These are phyloP conservation scores for Boletus tylopilopsis DNA, from an alignment of 768 basidiomycete species.

Conservation along the genomic window DNA sequence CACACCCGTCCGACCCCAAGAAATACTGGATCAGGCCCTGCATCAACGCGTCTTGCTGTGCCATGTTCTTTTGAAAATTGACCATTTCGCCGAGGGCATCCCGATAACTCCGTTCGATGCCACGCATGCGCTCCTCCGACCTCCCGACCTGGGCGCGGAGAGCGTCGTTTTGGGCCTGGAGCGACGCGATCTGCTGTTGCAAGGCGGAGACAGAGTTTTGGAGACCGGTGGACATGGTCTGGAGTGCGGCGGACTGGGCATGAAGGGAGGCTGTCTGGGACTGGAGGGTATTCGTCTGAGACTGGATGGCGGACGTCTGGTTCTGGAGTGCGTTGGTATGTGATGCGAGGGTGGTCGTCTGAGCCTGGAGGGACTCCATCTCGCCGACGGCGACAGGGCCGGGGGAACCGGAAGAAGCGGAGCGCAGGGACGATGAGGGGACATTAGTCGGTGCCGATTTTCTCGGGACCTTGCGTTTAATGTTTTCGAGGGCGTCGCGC, in stretches of 20 bases:
- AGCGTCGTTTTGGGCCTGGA: conserved; percentile 29
- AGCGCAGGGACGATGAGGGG: conserved; percentile 27
- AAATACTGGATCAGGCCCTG: conserved; percentile 80
- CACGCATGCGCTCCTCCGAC: conserved; percentile 52
- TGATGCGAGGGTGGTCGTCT: conserved; percentile 28
- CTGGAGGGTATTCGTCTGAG: conserved; percentile 26
- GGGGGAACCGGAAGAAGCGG: conserved; percentile 26
- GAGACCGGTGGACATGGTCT: conserved; percentile 28
- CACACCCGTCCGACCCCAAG: conserved; percentile 63
- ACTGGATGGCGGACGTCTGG: conserved; percentile 27
- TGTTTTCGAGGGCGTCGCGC: conserved; percentile 57
- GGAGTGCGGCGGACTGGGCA: conserved; percentile 31
- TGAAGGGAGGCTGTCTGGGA: conserved; percentile 34
- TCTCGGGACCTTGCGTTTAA: conserved; percentile 56
- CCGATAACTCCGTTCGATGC: conserved; percentile 61
- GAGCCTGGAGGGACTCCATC: conserved; percentile 25
- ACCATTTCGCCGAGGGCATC: conserved; percentile 70
- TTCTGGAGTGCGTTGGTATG: conserved; percentile 29
- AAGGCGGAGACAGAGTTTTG: conserved; percentile 24
- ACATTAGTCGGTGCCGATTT: conserved; percentile 26
- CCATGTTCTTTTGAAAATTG: conserved; percentile 68
- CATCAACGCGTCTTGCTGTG: conserved; percentile 82
- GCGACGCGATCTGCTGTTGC: conserved; percentile 28
- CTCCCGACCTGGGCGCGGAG: conserved; percentile 29
- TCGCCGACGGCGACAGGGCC: conserved; percentile 22